Base-by-base conservation (phyloP, 805 yeast genomes). In the Candida lessepsii region DNA sequence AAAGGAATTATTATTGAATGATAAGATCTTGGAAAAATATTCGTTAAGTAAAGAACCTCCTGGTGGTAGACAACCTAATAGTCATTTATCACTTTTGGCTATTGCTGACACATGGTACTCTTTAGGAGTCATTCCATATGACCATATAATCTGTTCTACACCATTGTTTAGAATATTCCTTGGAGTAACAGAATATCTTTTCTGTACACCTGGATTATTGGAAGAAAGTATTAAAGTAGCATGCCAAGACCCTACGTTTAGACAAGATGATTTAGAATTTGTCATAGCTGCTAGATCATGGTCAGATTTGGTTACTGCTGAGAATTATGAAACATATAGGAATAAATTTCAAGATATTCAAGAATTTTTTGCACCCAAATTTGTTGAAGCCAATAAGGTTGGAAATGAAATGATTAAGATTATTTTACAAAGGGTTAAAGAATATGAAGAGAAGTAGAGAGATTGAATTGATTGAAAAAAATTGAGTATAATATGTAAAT, bases 391-490 rank as follows among this genome's bases (percentile, higher is more conserved):
- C 8, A 86, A 83, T 49, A 77, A 74, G 34, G 71, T 89, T 32
- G 98, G 98, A 9, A 93, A 91, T 62, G 96, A 87, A 50, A 91
- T 91, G 99, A 86, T 93, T 47, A 79, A 78, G 56, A 85, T 87
- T 8, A 87, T 88, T 24, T 63, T 83, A 44, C 69, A 58, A 39
- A 54, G 72, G 44, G 73, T 63, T 7, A 49, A 50, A 20, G 67
- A 64, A 35, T 50, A 62, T 31, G 71, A 61, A 31, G 26, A 29
- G 6, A 14, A 26, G 19, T 13, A 29, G 28, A n/a, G n/a, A n/a
- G n/a, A n/a, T n/a, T n/a, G n/a, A n/a, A n/a, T n/a, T n/a, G n/a
- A n/a, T n/a, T n/a, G n/a, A n/a, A n/a, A n/a, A n/a, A n/a, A n/a
- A n/a, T n/a, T n/a, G n/a, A n/a, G n/a, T n/a, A 32, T 28, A 26